phyloP scores from a whole-genome alignment of 331 rosid genomes.

The Acacia concinna region DNA sequence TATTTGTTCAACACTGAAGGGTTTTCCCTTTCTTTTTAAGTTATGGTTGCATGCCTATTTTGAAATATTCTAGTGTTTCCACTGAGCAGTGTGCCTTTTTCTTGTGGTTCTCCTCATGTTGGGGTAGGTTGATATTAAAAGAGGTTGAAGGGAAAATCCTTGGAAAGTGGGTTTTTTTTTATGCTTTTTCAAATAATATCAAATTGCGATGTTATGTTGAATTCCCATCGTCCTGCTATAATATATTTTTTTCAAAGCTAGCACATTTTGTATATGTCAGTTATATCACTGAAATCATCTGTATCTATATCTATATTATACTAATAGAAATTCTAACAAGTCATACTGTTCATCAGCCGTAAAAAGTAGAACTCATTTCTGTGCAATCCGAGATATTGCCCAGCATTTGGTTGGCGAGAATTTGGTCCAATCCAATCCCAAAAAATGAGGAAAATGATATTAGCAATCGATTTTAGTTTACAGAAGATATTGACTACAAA shows the following conservation, averaged over 20 bases:
- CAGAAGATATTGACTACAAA: not conserved
- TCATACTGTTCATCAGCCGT: not conserved
- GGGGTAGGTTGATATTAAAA: not conserved
- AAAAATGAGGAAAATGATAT: not conserved
- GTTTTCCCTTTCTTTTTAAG: not conserved
- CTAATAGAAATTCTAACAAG: not conserved
- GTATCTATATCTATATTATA: not conserved
- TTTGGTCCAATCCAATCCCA: not conserved
- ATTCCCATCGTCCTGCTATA: not conserved
- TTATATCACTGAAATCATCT: not conserved
- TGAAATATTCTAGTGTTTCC: not conserved
- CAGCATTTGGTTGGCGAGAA: not conserved
- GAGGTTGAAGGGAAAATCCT: not conserved
- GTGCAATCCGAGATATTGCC: not conserved
- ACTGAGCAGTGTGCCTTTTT: not conserved
- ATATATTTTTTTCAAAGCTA: not conserved
- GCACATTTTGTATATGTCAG: not conserved
- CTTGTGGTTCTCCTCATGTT: not conserved
- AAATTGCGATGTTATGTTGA: not conserved
- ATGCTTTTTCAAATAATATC: not conserved
- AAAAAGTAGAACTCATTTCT: not conserved
- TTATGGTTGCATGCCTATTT: not conserved
- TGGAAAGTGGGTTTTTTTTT: not conserved
- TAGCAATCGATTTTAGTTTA: not conserved
- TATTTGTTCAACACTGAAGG: not conserved